A percentile compares a stretch with the other conserved stretches of the same genome.
These are phyloP conservation scores for Dendrocalamus sinicus DNA, from an alignment of 176 grass and related monocot species.

Conservation along the genomic window DNA sequence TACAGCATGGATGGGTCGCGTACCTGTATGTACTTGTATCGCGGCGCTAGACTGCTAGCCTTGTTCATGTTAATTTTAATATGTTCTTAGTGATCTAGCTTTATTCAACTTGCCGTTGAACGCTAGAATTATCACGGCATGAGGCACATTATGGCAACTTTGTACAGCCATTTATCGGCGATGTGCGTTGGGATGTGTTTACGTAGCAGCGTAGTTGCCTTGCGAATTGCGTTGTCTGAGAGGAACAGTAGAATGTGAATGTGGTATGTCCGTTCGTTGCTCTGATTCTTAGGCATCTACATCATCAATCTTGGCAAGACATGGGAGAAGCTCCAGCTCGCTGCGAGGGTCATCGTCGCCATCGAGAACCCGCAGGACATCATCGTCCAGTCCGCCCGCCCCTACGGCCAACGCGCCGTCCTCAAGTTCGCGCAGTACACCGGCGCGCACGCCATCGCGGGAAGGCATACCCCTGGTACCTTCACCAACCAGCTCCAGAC, in stretches of 20 bases:
- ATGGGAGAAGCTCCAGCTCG: constrained; percentile 90
- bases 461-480: constrained; percentile 89
- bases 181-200: not conserved
- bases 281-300: constrained; percentile 65
- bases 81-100: too few relatives aligned
- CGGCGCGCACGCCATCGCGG: constrained; percentile 79
- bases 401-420: constrained; percentile 87
- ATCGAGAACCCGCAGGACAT: constrained; percentile 95
- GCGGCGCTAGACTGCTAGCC: not conserved
- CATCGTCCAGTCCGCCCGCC: constrained; percentile 89
- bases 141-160: not conserved
- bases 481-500: constrained; percentile 98
- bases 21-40: not conserved
- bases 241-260: not conserved
- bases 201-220: not conserved
- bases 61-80: not conserved
- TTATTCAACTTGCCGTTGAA: not conserved
- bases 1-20: not conserved
- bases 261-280: not conserved
- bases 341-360: constrained; percentile 82
- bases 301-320: constrained; percentile 91
- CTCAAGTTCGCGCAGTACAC: constrained; percentile 94
- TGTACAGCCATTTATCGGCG: not conserved
- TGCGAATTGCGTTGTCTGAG: not conserved
- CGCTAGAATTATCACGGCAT: not conserved